Base-by-base conservation (phyloP, 2,329 filamentous ascomycete genomes). In the Domatiomyces globalis region DNA sequence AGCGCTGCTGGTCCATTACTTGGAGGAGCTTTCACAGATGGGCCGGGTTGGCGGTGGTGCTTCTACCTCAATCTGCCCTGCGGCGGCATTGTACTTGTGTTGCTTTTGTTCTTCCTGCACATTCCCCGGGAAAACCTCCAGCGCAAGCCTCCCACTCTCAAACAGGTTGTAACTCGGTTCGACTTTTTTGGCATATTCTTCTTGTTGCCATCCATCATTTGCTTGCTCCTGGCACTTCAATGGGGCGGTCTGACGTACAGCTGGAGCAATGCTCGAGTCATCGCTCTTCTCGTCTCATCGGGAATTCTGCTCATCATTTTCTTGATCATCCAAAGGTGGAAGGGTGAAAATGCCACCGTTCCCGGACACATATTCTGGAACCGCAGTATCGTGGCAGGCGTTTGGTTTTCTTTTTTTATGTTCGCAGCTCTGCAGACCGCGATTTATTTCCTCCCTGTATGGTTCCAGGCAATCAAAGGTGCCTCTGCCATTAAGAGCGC, bases 211-310 rank as follows among this genome's bases (percentile, higher is more conserved):
- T 64, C 66, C 10, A 62, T 71, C 7, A 62, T 74, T 47, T 70
- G 71, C 60, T 55, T 73, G 1, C 65, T 76, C 51, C 62, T 76
- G 1, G 73, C 72, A 0, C 61, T 76, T n/a, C 62, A 65, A 50
- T 65, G 61, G 60, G 63, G 62, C 15, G 63, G 59, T 9, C 49
- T 55, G 5, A 63, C 53, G 2, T 59, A 61, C 33, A 19, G 56
- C 33, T 68, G 65, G 66, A 59, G 49, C 39, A 58, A 61, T n/a
- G 57, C 55, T 4, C 61, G 61, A 5, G 61, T 67, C 27, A 62
- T 68, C 36, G 60, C 58, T 1, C 56, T 67, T 17, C 55, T 68
- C 6, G 53, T 63, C 1, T 44, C 66, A 8, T 63, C 62, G 20
- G 69, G 70, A 17, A 67, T 77, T 8, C 64, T 77, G 33, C 2